Evolutionary conservation across 139 green algal genomes (phyloP).

Genomic region (Haematococcus lacustris): DNA sequence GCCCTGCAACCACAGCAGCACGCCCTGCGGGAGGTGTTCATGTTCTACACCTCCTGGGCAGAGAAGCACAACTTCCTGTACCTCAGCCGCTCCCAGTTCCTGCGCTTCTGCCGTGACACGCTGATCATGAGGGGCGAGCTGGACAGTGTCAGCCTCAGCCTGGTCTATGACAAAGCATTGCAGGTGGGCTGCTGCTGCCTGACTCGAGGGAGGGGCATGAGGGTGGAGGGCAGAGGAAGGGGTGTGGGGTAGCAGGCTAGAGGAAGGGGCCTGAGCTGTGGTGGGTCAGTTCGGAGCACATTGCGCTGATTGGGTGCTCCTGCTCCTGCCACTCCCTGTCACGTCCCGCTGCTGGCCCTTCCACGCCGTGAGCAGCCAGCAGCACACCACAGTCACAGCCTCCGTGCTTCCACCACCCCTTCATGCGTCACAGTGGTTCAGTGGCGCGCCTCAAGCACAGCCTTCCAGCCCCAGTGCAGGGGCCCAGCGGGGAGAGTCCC

Average conservation of each 20-base stretch:
- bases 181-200: no score
- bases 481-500: neutral
- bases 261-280: no score
- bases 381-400: no score
- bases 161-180: conserved; percentile 31
- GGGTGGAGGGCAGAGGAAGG: no score
- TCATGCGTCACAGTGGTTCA: neutral
- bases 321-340: no score
- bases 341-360: no score
- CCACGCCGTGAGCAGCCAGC: no score
- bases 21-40: conserved; percentile 31
- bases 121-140: conserved; percentile 19
- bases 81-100: conserved; percentile 29
- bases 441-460: neutral
- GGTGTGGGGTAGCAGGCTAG: no score
- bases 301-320: no score
- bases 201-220: no score
- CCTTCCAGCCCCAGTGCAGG: neutral
- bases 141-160: conserved; percentile 9
- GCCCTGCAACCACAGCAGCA: neutral
- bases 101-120: conserved; percentile 28
- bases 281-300: no score
- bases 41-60: conserved; percentile 29
- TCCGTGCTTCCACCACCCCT: no score
- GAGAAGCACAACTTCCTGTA: conserved; percentile 32